Evolutionary conservation across 306 rosid genomes (phyloP).

Genomic region (Trifolium dubium): DNA sequence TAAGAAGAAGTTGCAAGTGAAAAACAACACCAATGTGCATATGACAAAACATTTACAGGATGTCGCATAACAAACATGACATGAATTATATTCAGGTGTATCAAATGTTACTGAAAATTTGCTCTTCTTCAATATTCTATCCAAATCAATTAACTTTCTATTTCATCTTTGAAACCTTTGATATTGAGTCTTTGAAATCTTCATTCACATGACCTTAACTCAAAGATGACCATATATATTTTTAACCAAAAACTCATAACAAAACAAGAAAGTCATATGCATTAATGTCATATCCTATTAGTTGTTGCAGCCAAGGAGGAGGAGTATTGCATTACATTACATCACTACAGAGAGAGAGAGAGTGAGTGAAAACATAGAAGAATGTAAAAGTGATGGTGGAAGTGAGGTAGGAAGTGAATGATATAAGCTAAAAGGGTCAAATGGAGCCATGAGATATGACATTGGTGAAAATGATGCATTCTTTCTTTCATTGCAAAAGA

Average conservation of each 20-base stretch:
- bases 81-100: too few relatives aligned
- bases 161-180: not conserved
- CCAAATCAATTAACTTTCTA: not conserved
- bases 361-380: not conserved
- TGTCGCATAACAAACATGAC: too few relatives aligned
- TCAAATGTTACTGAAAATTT: too few relatives aligned
- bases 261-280: not conserved
- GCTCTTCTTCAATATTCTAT: not conserved
- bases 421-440: not conserved
- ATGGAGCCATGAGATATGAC: not conserved
- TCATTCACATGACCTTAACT: not conserved
- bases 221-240: not conserved
- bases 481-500: constrained; percentile 24
- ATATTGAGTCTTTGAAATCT: not conserved
- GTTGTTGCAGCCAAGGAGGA: not conserved
- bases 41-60: too few relatives aligned
- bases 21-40: too few relatives aligned
- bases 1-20: too few relatives aligned
- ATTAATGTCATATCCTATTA: not conserved
- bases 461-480: constrained; percentile 14
- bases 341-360: not conserved
- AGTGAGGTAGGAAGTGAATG: too few relatives aligned
- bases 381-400: too few relatives aligned
- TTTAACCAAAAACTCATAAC: not conserved
- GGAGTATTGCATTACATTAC: not conserved